phyloP scores from a whole-genome alignment of 1,284 basidiomycete species.

The Tilletia indica region DNA sequence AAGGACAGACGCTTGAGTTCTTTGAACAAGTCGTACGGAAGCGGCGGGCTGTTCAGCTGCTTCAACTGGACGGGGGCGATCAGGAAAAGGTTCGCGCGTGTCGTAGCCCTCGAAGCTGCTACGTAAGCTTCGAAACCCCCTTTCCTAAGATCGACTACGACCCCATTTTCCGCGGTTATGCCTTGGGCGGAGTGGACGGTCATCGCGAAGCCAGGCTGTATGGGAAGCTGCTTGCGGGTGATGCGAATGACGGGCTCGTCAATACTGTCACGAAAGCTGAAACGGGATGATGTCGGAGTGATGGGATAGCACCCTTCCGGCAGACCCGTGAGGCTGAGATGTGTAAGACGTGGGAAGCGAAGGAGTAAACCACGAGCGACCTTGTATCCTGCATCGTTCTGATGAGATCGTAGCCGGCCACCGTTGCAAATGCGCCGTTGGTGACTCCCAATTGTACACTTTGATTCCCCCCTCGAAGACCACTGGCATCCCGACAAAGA shows the following conservation, averaged over 20 bases:
- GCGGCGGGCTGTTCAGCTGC: too few relatives aligned
- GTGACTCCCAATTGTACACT: not conserved
- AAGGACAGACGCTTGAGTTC: too few relatives aligned
- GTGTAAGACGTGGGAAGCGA: not conserved
- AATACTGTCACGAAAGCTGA: not conserved
- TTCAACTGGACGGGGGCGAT: too few relatives aligned
- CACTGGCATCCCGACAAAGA: slow-evolving; percentile 3
- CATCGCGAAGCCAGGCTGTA: not conserved
- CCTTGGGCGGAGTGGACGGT: slow-evolving; percentile 2
- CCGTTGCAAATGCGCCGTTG: not conserved
- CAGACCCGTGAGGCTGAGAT: not conserved
- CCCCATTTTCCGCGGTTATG: not conserved
- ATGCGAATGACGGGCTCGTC: not conserved
- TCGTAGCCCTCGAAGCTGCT: not conserved
- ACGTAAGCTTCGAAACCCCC: slow-evolving; percentile 1
- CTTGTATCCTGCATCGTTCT: not conserved
- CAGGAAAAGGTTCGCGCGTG: not conserved
- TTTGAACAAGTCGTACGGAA: too few relatives aligned
- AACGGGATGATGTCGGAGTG: not conserved
- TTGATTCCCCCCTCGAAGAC: not conserved
- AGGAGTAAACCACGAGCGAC: not conserved
- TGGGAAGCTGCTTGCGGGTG: not conserved
- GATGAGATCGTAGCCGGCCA: not conserved
- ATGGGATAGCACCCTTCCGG: not conserved
- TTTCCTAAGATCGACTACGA: not conserved